Percentiles rank a stretch among this genome's conserved stretches.
phyloP scores from a whole-genome alignment of 257 asterid species.

The Ilex asprella region DNA sequence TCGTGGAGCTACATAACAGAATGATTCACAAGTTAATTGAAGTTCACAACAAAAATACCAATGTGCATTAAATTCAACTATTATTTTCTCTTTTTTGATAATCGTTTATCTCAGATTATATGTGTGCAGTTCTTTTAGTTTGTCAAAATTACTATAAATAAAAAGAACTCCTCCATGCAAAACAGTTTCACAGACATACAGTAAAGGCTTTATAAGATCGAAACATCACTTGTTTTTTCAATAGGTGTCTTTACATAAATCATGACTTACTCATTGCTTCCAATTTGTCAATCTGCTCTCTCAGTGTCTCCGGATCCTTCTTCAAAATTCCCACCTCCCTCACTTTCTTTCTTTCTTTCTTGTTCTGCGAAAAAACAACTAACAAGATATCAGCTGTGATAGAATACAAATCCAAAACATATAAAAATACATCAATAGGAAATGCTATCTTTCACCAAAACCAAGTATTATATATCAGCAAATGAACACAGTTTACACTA shows the following conservation, averaged over 20 bases:
- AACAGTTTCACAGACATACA: too few relatives aligned
- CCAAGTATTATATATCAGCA: too few relatives aligned
- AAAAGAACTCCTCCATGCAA: not conserved
- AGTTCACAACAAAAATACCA: too few relatives aligned
- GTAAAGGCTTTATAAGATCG: not conserved
- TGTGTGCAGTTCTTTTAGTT: too few relatives aligned
- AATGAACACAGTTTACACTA: too few relatives aligned
- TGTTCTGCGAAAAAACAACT: slow-evolving; percentile 45
- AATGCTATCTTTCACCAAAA: too few relatives aligned
- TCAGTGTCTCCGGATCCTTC: slow-evolving; percentile 83
- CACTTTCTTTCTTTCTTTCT: slow-evolving; percentile 93
- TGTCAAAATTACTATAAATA: too few relatives aligned
- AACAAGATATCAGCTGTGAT: slow-evolving; percentile 1
- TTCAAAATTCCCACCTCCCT: slow-evolving; percentile 92
- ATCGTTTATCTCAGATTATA: too few relatives aligned
- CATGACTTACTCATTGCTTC: slow-evolving; percentile 73
- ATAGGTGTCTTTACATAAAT: not conserved
- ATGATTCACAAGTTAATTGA: too few relatives aligned
- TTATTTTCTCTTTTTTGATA: too few relatives aligned
- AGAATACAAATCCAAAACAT: not conserved
- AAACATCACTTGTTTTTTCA: not conserved
- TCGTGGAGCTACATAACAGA: not conserved
- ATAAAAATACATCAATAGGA: too few relatives aligned
- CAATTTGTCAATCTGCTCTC: slow-evolving; percentile 74
- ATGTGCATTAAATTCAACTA: too few relatives aligned